Evolutionary conservation across 1,284 basidiomycete genomes (phyloP), one percentile per base, ranked within the genome.

Genomic region (Fomitiporia mediterranea): DNA sequence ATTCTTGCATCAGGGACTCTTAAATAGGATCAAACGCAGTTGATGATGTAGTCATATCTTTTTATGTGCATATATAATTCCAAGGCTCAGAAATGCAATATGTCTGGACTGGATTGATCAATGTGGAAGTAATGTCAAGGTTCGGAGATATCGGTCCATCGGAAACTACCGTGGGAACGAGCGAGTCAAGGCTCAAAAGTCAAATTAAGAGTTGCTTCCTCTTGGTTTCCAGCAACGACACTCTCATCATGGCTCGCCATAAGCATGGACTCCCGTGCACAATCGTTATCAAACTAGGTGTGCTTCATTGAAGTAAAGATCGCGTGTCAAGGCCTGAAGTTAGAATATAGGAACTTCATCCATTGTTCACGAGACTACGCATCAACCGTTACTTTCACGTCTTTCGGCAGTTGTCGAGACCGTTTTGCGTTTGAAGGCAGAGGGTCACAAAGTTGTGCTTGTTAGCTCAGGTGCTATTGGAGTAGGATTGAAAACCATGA

Each of bases 401-500:
- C 81, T 99, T 23, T 94, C 94, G 0, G 86, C 91, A 0, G 80
- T 99, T 51, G 94, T 96, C 44, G 96, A 99, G 71, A 92, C 94
- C 0, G 93, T 94, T 11, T 81, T 93, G 37, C 72, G 81, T 40
- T 80, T 99, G 4, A 84, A 88, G 48, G 74, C 77, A 3, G 75
- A 85, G 39, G 96, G 96, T 0, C 96, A 99, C 73, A 87, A 91
- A 63, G 93, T 99, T 56, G 91, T 98, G 2, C 83, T 99, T 11
- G 94, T 98, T 55, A 94, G 90, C 62, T 97, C 94, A 9, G 96
- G 96, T 0, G 97, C 96, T 13, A 98, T 99, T 56, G 97, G 90
- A 1, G 91, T 98, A 35, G 97, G 96, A 0, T 70, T 98, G 55
- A 86, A 94, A 66, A 81, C 94, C 42, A 99, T 99, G 96, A 79